Evolutionary conservation across 1,284 basidiomycete species (phyloP).

Genomic region (Porogramme epimiltina): DNA sequence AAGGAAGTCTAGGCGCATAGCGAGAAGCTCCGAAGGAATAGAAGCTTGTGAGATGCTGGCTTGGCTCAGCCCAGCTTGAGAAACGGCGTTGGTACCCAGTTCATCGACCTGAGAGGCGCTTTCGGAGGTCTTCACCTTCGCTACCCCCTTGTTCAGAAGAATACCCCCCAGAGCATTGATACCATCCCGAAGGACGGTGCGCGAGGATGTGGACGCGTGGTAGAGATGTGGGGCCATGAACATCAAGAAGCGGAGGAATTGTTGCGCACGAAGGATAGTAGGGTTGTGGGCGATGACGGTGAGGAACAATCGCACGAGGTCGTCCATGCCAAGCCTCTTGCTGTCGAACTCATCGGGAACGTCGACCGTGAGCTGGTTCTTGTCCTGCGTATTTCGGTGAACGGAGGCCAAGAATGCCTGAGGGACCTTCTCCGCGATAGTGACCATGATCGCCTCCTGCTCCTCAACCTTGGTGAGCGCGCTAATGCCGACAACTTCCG

Average conservation of each 20-base stretch:
- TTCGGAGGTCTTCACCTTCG: constrained; percentile 51
- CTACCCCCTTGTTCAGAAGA: constrained; percentile 44
- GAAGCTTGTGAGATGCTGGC: constrained; percentile 43
- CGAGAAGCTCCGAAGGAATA: constrained; percentile 51
- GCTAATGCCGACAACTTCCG: constrained; percentile 69
- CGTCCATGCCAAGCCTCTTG: constrained; percentile 59
- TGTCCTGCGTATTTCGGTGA: constrained; percentile 35
- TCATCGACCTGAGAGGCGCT: constrained; percentile 22
- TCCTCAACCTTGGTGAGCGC: constrained; percentile 70
- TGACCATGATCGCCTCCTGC: constrained; percentile 70
- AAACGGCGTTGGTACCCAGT: constrained; percentile 11
- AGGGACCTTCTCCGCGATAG: constrained; percentile 66
- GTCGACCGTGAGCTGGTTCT: constrained; percentile 36
- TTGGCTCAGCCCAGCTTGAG: constrained; percentile 29
- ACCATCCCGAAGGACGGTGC: constrained; percentile 63
- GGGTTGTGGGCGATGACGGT: constrained; percentile 82
- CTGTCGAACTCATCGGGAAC: constrained; percentile 66
- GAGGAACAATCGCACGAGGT: constrained; percentile 73
- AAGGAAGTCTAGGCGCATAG: constrained; percentile 70
- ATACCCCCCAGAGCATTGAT: constrained; percentile 68
- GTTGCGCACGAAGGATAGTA: constrained; percentile 62
- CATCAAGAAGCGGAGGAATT: constrained; percentile 67
- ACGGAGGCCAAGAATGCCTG: constrained; percentile 63
- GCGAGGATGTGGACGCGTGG: constrained; percentile 50
- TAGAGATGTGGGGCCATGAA: constrained; percentile 62